Base-by-base conservation (phyloP, 2,329 filamentous ascomycete species). In the Pestalotiopsis sp. region DNA sequence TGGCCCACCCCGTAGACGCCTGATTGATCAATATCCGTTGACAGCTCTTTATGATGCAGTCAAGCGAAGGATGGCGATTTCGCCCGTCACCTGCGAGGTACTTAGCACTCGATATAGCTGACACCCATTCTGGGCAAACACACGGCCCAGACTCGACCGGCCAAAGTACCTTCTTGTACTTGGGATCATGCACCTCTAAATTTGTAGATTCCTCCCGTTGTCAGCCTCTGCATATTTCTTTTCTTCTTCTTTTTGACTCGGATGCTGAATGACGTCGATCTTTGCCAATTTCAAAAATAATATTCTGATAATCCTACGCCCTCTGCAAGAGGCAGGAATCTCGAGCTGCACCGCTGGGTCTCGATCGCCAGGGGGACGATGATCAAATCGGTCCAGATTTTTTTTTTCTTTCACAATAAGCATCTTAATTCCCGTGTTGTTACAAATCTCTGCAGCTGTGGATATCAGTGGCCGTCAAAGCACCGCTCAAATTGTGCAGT, bases 51-150 rank as follows among this genome's bases (percentile, higher is more conserved):
- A 52, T n/a, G 45, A 52, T 52, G 45, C 45, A 52, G 45, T 52
- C 45, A 52, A 52, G 45, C 45, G 45, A 52, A 52, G 45, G 45
- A 52, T 52, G 45, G 45, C 45, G 45, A 52, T 52, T 52, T 23
- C 41, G 13, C 45, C 45, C 6, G 45, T n/a, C 45, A 52, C 45
- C 45, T 52, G 45, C 41, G 45, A 52, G 45, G 45, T 52, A 52
- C 45, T n/a, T 52, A 6, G 23, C 63, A 56, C 63, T 66, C 63
- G 63, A 66, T 66, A 66, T 66, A 66, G 63, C 63, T 66, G 63
- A 66, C 45, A 49, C 23, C 20, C 63, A 20, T 39, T 25, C 20
- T 45, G n/a, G 38, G 31, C 27, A 23, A 9, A 17, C 62, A 27
- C 38, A 27, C 20, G 6, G 20, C 20, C n/a, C 11, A 27, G 23